Base-by-base conservation (phyloP, 495 filamentous ascomycete species). In the Evansstolkia leycettana region DNA sequence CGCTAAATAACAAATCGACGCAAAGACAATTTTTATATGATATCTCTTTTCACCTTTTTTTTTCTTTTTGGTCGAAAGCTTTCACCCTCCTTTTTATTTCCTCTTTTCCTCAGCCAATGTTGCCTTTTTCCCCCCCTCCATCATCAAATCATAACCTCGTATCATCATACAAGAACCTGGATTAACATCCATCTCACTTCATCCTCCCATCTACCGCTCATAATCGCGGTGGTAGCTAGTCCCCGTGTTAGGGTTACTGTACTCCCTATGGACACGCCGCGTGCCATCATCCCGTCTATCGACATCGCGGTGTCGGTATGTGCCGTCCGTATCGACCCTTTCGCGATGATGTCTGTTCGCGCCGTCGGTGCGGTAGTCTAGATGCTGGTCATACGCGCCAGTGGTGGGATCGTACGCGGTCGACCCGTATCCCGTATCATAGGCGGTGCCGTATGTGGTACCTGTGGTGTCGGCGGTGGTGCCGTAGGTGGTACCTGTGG, bases 321-420 rank as follows among this genome's bases (percentile, higher is more conserved):
- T 44, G 2, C 57, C 57, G 10, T 23, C 44, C 5, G 40, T 33
- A 37, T 53, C 48, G 28, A 57, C 40, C 7, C 54, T 41, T 50
- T 64, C 57, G 11, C 57, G 53, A 27, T 64, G 60, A 39, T 64
- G 57, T 28, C 53, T 43, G 15, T 50, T 48, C 1, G 48, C 41
- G n/a, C 26, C 46, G 9, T 45, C 48, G 11, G 54, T 52, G 20
- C 31, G 31, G 31, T 61, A 64, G 33, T 64, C 60, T 17, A 61
- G 42, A 16, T 61, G 52, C 35, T 64, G 57, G 31, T 61, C 57
- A 28, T 64, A 64, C 16, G 57, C 49, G 9, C 59, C 57, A 16
- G 41, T 63, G 38, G 36, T 43, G 17, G 57, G 59, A 34, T 48
- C 41, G 28, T 52, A 52, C 4, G 40, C 32, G 7, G 42, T 52